A percentile compares a stretch with the other conserved stretches of the same genome.
Evolutionary conservation across 495 filamentous ascomycete species (phyloP).

Genomic region (Aspergillus saccharolyticus): DNA sequence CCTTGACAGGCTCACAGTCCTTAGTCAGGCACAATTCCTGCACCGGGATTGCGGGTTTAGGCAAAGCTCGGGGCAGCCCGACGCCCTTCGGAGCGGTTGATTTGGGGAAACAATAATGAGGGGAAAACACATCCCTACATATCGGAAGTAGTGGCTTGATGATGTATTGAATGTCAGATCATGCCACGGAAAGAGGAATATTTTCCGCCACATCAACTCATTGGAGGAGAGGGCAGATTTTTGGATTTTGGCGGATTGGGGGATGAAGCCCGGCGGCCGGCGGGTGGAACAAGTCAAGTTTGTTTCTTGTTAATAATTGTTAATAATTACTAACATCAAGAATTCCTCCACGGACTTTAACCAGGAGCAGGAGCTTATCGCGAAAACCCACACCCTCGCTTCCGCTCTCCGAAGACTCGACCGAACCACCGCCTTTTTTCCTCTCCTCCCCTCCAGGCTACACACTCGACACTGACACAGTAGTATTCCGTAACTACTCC

Average conservation of each 20-base stretch:
- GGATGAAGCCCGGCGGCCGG: too few relatives aligned
- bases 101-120: constrained; percentile 12
- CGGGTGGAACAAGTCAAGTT: too few relatives aligned
- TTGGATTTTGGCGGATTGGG: too few relatives aligned
- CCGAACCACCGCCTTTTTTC: constrained; percentile 4
- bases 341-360: too few relatives aligned
- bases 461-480: too few relatives aligned
- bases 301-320: neutral
- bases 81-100: constrained; percentile 1
- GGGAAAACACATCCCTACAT: neutral
- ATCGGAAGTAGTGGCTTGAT: too few relatives aligned
- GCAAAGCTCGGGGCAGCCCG: constrained; percentile 24
- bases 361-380: constrained; percentile 15
- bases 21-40: constrained; percentile 13
- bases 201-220: too few relatives aligned
- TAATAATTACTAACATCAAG: constrained; percentile 4
- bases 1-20: too few relatives aligned
- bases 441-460: constrained; percentile 16
- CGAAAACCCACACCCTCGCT: constrained; percentile 17
- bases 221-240: too few relatives aligned
- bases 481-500: too few relatives aligned
- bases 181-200: neutral
- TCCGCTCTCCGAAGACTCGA: constrained; percentile 10
- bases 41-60: constrained; percentile 28
- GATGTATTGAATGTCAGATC: neutral